These are phyloP conservation scores for Pseudocercospora fijiensis DNA, from an alignment of 2,329 filamentous ascomycete species.

Conservation along the genomic window DNA sequence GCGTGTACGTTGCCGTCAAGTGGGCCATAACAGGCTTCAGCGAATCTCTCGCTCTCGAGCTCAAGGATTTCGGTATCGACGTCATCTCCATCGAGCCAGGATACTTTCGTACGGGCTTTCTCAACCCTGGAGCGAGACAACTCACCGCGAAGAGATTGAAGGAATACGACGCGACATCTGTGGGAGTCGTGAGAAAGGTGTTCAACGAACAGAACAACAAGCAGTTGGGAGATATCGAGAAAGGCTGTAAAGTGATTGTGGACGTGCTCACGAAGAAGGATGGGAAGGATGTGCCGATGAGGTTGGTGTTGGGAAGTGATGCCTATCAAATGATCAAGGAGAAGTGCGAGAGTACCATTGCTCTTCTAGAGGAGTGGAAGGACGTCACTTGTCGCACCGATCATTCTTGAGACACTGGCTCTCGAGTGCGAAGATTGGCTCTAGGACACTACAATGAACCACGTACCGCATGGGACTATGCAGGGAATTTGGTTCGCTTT, in stretches of 20 bases:
- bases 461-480: neutral
- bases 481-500: neutral
- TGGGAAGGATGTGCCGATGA: constrained; percentile 53
- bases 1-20: constrained; percentile 50
- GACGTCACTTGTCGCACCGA: constrained; percentile 38
- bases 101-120: constrained; percentile 54
- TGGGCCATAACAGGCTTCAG: constrained; percentile 48
- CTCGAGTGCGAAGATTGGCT: neutral
- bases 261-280: constrained; percentile 55
- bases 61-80: constrained; percentile 43
- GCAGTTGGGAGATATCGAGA: constrained; percentile 57
- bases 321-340: constrained; percentile 36
- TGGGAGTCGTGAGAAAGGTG: constrained; percentile 35
- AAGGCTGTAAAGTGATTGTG: constrained; percentile 54
- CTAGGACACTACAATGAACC: neutral
- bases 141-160: constrained; percentile 21
- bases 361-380: constrained; percentile 54
- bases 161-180: constrained; percentile 40
- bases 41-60: constrained; percentile 47
- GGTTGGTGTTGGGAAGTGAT: constrained; percentile 58
- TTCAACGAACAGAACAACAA: constrained; percentile 46
- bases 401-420: constrained; percentile 1
- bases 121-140: constrained; percentile 37
- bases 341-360: constrained; percentile 48
- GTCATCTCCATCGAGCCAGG: constrained; percentile 53